A percentile compares a stretch with the other conserved stretches of the same genome.
Conservation (phyloP, 352 stramenopile species). For the Pythium chondricola region DNA sequence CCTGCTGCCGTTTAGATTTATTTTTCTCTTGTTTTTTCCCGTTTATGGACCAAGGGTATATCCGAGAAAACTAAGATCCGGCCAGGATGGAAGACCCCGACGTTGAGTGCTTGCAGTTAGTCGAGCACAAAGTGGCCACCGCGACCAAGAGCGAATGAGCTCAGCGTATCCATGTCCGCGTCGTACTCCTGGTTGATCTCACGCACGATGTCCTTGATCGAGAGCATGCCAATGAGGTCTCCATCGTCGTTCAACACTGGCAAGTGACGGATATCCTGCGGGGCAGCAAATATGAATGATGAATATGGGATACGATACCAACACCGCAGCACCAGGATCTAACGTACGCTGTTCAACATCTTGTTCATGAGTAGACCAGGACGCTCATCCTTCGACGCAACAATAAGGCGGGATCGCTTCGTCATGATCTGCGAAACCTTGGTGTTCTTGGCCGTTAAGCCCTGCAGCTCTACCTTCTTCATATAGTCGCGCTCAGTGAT, state of each 20-base stretch:
- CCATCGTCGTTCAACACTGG: constrained; percentile 90
- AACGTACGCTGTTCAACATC: constrained; percentile 89
- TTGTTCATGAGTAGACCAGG: constrained; percentile 92
- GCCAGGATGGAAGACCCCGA: too few relatives aligned
- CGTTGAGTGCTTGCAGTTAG: too few relatives aligned
- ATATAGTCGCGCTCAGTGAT: constrained; percentile 95
- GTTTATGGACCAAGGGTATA: too few relatives aligned
- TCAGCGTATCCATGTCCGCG: constrained; percentile 76
- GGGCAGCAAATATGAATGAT: background rate
- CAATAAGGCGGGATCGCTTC: constrained; percentile 86
- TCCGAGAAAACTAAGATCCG: too few relatives aligned
- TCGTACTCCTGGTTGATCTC: constrained; percentile 79
- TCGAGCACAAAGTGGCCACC: constrained; percentile 82
- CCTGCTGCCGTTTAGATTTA: too few relatives aligned
- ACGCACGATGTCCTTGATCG: constrained; percentile 92
- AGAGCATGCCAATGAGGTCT: constrained; percentile 90
- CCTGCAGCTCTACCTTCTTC: constrained; percentile 93
- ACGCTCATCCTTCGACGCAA: constrained; percentile 80
- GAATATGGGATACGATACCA: background rate
- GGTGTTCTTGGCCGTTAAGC: constrained; percentile 80
- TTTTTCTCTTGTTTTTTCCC: too few relatives aligned
- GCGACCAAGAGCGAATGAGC: constrained; percentile 65
- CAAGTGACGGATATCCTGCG: constrained; percentile 90
- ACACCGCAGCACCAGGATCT: background rate
- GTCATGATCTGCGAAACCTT: constrained; percentile 93